These are phyloP conservation scores for Colletotrichum falcatum DNA, from an alignment of 2,329 filamentous ascomycete species.

Conservation along the genomic window DNA sequence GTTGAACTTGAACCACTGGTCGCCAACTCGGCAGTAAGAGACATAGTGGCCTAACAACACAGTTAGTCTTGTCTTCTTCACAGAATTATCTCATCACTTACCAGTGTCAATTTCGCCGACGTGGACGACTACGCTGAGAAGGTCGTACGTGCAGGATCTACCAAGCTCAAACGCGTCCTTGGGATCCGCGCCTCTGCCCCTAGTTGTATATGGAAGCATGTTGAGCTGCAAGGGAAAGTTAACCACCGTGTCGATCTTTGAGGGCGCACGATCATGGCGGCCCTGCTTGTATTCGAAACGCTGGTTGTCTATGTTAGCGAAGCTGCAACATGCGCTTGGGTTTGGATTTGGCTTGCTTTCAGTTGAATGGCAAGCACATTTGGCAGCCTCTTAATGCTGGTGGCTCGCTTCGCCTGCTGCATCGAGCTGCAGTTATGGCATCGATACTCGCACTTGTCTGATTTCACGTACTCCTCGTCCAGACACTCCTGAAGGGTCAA, in stretches of 20 bases:
- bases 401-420: constrained; percentile 85
- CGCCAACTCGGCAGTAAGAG: constrained; percentile 44
- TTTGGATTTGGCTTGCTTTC: constrained; percentile 69
- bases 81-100: constrained; percentile 69
- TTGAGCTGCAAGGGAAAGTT: constrained; percentile 89
- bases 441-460: constrained; percentile 89
- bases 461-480: constrained; percentile 85
- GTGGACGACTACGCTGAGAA: constrained; percentile 91
- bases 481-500: constrained; percentile 79
- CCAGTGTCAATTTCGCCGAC: constrained; percentile 93
- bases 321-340: too few relatives aligned
- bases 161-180: constrained; percentile 67
- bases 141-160: constrained; percentile 82
- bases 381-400: constrained; percentile 85
- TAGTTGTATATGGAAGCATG: constrained; percentile 89
- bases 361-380: constrained; percentile 93
- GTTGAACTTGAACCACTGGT: constrained; percentile 93
- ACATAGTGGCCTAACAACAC: constrained; percentile 70
- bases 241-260: constrained; percentile 89
- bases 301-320: constrained; percentile 49
- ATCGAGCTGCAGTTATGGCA: constrained; percentile 83
- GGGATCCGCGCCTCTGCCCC: constrained; percentile 63
- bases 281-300: constrained; percentile 80
- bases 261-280: constrained; percentile 74
- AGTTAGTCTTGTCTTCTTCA: constrained; percentile 15